phyloP scores from a whole-genome alignment of 305 asterid species.

The Fraxinus latifolia region DNA sequence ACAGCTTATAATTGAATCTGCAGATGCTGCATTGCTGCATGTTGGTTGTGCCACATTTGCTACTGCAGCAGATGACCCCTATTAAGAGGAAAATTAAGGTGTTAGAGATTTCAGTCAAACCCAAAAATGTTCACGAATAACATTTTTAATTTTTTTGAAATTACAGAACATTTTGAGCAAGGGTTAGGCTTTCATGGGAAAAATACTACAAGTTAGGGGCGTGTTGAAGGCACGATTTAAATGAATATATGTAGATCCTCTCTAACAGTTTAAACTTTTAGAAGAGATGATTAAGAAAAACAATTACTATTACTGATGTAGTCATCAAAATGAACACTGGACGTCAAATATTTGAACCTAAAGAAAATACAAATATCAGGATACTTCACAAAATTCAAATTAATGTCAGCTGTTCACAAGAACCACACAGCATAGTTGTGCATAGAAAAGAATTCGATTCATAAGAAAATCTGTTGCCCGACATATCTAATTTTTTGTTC shows the following conservation, averaged over 20 bases:
- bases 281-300: neutral
- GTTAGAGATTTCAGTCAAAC: neutral
- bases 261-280: neutral
- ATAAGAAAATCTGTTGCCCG: neutral
- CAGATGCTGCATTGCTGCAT: conserved; percentile 44
- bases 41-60: conserved; percentile 31
- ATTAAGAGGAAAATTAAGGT: neutral
- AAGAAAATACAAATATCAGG: neutral
- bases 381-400: neutral
- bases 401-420: neutral
- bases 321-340: neutral
- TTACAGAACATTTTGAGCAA: neutral
- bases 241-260: neutral
- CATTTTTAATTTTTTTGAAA: neutral
- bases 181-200: neutral
- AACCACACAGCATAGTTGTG: neutral
- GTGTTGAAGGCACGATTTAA: neutral
- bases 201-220: neutral
- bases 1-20: conserved; percentile 43
- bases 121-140: neutral
- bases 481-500: neutral
- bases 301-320: neutral
- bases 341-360: neutral
- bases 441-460: neutral
- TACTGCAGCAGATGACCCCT: conserved; percentile 34